Conservation (phyloP, 2,329 filamentous ascomycete genomes). For the Fusarium circinatum region DNA sequence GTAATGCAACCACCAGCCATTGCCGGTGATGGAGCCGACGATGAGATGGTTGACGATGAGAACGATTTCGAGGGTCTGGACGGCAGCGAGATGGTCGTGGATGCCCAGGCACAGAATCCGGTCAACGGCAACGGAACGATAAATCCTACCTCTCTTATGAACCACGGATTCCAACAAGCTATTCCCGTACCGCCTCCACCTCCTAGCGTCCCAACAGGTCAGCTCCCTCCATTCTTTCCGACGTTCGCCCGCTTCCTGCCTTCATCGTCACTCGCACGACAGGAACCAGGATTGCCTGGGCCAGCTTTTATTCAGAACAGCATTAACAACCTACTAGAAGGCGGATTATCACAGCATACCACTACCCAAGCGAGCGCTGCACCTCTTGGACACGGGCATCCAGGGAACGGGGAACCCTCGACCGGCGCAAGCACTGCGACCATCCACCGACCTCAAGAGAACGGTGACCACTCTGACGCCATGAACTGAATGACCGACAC, state of each 20-base stretch:
- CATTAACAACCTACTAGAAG: slow-evolving; percentile 44
- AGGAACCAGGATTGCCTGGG: slow-evolving; percentile 30
- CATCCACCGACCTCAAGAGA: slow-evolving; percentile 45
- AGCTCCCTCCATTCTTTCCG: slow-evolving; percentile 38
- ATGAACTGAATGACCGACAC: slow-evolving; percentile 36
- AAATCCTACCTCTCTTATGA: slow-evolving; percentile 7
- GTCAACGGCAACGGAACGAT: slow-evolving; percentile 20
- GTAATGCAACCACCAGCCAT: slow-evolving; percentile 4
- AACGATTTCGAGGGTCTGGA: slow-evolving; percentile 56
- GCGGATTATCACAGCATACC: slow-evolving; percentile 30
- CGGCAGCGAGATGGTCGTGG: slow-evolving; percentile 52
- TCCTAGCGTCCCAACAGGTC: slow-evolving; percentile 34
- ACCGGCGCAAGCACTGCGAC: slow-evolving; percentile 52
- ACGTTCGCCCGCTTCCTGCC: slow-evolving; percentile 30
- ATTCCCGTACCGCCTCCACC: slow-evolving; percentile 46
- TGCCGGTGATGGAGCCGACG: slow-evolving; percentile 51
- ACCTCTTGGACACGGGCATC: slow-evolving; percentile 38
- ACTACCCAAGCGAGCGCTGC: slow-evolving; percentile 46
- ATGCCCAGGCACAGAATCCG: slow-evolving; percentile 46
- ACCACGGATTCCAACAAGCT: slow-evolving; percentile 31
- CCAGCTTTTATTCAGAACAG: slow-evolving; percentile 42
- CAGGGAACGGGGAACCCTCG: slow-evolving; percentile 40
- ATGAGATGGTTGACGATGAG: slow-evolving; percentile 58
- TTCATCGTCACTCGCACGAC: slow-evolving; percentile 31
- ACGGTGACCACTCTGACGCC: slow-evolving; percentile 30